These are phyloP conservation scores for Priceomyces medius DNA, from an alignment of 805 yeast species.

Conservation along the genomic window DNA sequence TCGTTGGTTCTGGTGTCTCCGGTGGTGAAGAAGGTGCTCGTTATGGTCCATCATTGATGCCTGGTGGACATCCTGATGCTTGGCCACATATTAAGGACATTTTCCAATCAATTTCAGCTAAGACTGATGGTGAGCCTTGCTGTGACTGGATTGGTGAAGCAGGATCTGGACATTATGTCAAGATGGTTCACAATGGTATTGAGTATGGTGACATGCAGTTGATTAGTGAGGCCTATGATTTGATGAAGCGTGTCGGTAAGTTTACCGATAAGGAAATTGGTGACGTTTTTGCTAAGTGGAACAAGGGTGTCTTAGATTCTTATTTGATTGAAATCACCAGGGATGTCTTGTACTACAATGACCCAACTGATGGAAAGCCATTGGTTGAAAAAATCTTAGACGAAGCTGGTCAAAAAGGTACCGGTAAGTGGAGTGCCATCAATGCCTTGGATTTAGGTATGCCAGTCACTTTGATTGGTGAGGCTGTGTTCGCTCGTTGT, in stretches of 20 bases:
- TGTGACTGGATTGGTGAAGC: slow-evolving; percentile 99
- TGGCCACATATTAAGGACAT: slow-evolving; percentile 98
- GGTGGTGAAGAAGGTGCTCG: slow-evolving; percentile 99
- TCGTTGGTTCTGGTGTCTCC: slow-evolving; percentile 99
- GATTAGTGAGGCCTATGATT: slow-evolving; percentile 96
- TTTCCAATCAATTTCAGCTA: slow-evolving; percentile 94
- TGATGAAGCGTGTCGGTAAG: slow-evolving; percentile 91
- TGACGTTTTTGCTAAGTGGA: slow-evolving; percentile 89
- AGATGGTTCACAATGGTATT: slow-evolving; percentile 99
- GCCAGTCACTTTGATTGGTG: slow-evolving; percentile 98
- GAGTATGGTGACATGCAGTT: slow-evolving; percentile 99
- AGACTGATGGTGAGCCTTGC: slow-evolving; percentile 98
- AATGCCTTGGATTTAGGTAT: slow-evolving; percentile 96
- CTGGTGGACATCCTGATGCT: slow-evolving; percentile 97
- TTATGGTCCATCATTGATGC: slow-evolving; percentile 98
- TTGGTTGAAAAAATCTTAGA: slow-evolving; percentile 95
- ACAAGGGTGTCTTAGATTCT: slow-evolving; percentile 95
- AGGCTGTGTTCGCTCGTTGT: slow-evolving; percentile 97
- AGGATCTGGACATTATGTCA: slow-evolving; percentile 98
- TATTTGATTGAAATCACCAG: slow-evolving; percentile 96
- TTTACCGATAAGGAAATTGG: slow-evolving; percentile 89
- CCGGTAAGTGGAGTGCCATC: slow-evolving; percentile 99
- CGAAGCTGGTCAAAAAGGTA: slow-evolving; percentile 98
- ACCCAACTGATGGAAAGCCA: slow-evolving; percentile 83
- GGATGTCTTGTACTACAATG: slow-evolving; percentile 87